Evolutionary conservation across 495 filamentous ascomycete species (phyloP).

Genomic region (Podospora pseudopauciseta): DNA sequence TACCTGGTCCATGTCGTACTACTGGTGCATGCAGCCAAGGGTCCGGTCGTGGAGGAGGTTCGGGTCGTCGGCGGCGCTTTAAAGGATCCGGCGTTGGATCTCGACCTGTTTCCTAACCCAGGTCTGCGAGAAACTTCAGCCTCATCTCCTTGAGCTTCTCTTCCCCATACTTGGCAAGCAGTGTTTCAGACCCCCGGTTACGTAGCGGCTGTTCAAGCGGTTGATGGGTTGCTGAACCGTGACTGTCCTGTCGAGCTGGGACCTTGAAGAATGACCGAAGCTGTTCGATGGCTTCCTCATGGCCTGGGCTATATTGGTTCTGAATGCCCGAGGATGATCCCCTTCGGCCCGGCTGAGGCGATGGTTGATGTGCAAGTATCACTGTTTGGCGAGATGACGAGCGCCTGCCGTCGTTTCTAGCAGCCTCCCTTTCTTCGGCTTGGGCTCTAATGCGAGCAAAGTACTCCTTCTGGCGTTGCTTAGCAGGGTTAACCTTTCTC

Average conservation of each 20-base stretch:
- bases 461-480: constrained; percentile 39
- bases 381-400: not conserved
- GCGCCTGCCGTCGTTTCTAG: not conserved
- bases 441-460: constrained; percentile 39
- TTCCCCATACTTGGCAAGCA: constrained; percentile 10
- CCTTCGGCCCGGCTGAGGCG: not conserved
- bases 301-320: not conserved
- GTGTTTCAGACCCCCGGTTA: not conserved
- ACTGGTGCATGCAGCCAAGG: not conserved
- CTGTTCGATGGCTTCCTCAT: not conserved
- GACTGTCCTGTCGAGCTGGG: constrained; percentile 5
- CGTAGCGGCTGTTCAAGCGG: constrained; percentile 17
- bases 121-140: constrained; percentile 21
- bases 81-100: constrained; percentile 8
- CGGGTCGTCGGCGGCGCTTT: not conserved
- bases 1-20: not conserved
- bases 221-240: constrained; percentile 16
- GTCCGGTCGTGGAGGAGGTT: not conserved
- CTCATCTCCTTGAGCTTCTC: constrained; percentile 20
- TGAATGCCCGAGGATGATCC: not conserved
- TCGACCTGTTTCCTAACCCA: constrained; percentile 21
- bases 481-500: constrained; percentile 30
- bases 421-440: constrained; percentile 18
- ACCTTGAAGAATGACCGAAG: constrained; percentile 5
- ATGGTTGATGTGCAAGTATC: not conserved